Base-by-base conservation (phyloP, 176 grass and related monocot species). In the Musa troglodytarum region DNA sequence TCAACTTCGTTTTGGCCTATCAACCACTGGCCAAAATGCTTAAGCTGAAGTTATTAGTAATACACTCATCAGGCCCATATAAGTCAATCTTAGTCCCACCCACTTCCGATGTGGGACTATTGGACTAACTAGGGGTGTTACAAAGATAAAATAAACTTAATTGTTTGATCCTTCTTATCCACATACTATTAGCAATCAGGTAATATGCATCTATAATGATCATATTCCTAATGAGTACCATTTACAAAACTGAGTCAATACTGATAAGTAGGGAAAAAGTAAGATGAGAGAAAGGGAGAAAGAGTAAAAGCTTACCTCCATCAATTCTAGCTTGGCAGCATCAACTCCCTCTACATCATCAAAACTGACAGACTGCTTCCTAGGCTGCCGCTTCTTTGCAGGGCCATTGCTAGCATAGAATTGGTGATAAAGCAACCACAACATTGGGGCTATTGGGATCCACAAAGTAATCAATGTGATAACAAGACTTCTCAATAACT, bases 401-500 rank as follows among this genome's bases (percentile, higher is more conserved):
- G 51, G 70, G 3, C 66, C 19, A n/a, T 82, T 80, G 52, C 59
- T 80, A n/a, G 82, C 82, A 1, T 89, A 90, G 76, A 98, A 83
- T 80, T 90, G 88, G 63, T 84, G 85, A 80, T 98, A 86, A 79
- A 93, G 75, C 81, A 98, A 87, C 90, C 94, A 98, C 84, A 93
- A 80, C 77, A 98, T 63, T n/a, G 95, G 95, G 82, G 93, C 79
- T 63, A 98, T 63, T 1, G 90, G 89, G 19, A 98, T 76, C 95
- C 90, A 98, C 9, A 93, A 75, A 61, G 85, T 90, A 61, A 88
- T 82, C 76, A 93, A 74, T 50, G 90, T 89, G 63, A 81, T 86
- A 10, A 98, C 77, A 79, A 90, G 82, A 25, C 82, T 85, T 83
- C 88, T 83, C 50, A 93, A 75, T 62, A 90, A 79, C 71, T 25